These are phyloP conservation scores for Ustilago bromivora DNA, from an alignment of 1,284 basidiomycete species.

Conservation along the genomic window DNA sequence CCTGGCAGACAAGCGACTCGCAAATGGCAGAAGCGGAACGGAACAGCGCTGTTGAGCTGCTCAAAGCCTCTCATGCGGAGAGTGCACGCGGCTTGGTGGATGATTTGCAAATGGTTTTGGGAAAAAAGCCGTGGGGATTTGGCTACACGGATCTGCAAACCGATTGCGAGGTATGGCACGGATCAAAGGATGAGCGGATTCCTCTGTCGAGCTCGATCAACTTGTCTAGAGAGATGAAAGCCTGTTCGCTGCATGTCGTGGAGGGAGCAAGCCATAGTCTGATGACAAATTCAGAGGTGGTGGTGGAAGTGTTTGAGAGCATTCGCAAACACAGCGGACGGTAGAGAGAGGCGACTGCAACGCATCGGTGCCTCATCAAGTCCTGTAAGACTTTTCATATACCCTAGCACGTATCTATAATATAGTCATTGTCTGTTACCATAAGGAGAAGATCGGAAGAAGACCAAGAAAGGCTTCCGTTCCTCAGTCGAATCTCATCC, in stretches of 20 bases:
- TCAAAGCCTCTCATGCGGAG: constrained; percentile 93
- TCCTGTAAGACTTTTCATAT: neutral
- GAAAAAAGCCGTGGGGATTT: constrained; percentile 80
- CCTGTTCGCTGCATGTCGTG: constrained; percentile 83
- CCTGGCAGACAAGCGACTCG: neutral
- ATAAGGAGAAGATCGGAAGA: too few species aligned
- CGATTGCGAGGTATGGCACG: constrained; percentile 90
- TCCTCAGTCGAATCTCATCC: too few species aligned
- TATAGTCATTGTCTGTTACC: neutral
- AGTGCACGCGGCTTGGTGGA: constrained; percentile 88
- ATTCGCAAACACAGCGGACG: constrained; percentile 17
- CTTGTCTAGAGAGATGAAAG: constrained; percentile 88
- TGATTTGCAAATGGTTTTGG: constrained; percentile 89
- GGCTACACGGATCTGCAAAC: constrained; percentile 77
- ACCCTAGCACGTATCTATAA: neutral
- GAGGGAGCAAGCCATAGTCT: constrained; percentile 89
- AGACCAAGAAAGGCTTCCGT: too few species aligned
- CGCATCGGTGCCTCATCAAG: neutral
- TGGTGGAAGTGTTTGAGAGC: constrained; percentile 62
- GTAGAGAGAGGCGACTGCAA: neutral
- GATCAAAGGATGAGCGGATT: constrained; percentile 91
- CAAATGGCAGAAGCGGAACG: constrained; percentile 21
- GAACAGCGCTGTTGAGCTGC: constrained; percentile 77
- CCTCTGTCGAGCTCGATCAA: constrained; percentile 83
- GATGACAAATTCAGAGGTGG: constrained; percentile 77